Conservation (phyloP, 495 filamentous ascomycete genomes). For the Penicillium malachiteum region DNA sequence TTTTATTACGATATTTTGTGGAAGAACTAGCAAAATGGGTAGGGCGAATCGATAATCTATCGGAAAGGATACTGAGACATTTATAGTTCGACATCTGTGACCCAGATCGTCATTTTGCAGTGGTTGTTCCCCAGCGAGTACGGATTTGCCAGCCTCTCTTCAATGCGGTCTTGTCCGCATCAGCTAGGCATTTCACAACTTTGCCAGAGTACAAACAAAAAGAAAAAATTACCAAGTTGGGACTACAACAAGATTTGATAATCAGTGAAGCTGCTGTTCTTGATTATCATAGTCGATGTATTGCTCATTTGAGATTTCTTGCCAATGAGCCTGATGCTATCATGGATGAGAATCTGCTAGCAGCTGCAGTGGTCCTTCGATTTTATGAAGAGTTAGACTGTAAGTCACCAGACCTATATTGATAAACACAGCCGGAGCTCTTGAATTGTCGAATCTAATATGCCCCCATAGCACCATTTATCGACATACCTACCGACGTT, state of each 20-base stretch:
- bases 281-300: conserved; percentile 24
- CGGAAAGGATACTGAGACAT: neutral
- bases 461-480: conserved; percentile 16
- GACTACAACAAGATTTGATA: conserved; percentile 7
- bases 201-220: conserved; percentile 10
- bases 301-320: conserved; percentile 20
- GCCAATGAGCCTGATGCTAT: conserved; percentile 22
- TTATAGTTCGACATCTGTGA: conserved; percentile 22
- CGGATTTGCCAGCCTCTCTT: conserved; percentile 16
- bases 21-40: conserved; percentile 17
- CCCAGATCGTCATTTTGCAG: conserved; percentile 19
- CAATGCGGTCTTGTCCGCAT: conserved; percentile 21
- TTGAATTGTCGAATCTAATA: neutral
- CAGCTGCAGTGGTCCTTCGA: conserved; percentile 17
- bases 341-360: conserved; percentile 26
- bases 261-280: conserved; percentile 21
- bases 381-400: conserved; percentile 25
- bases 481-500: conserved; percentile 16
- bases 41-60: neutral
- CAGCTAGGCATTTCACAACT: conserved; percentile 22
- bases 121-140: conserved; percentile 21
- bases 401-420: neutral
- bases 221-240: conserved; percentile 2
- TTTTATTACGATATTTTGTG: conserved; percentile 18
- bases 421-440: no score